Evolutionary conservation across 352 stramenopile genomes (phyloP).

Genomic region (Phytophthora parvispora): DNA sequence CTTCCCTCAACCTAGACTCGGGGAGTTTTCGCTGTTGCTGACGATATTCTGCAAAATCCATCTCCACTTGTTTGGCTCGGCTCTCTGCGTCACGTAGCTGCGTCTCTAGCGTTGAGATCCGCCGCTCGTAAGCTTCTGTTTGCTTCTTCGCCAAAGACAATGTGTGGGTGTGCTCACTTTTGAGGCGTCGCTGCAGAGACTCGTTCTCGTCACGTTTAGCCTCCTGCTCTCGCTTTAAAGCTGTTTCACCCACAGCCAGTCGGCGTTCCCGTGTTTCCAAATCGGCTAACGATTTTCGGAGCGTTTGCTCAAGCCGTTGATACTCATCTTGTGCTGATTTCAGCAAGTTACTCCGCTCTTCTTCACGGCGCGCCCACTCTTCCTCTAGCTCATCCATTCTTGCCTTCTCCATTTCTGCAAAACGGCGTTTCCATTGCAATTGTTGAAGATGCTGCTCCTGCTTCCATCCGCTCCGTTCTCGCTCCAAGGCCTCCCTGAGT

Average conservation of each 20-base stretch:
- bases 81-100: slow-evolving; percentile 60
- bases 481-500: slow-evolving; percentile 44
- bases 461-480: slow-evolving; percentile 51
- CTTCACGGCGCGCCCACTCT: slow-evolving; percentile 81
- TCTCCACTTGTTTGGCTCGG: slow-evolving; percentile 63
- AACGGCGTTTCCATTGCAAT: slow-evolving; percentile 60
- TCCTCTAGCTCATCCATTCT: slow-evolving; percentile 85
- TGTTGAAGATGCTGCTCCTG: slow-evolving; percentile 62
- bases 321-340: slow-evolving; percentile 73
- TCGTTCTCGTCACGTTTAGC: slow-evolving; percentile 70
- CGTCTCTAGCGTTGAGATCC: slow-evolving; percentile 44
- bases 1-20: slow-evolving; percentile 73
- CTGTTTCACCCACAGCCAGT: slow-evolving; percentile 58
- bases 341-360: slow-evolving; percentile 71
- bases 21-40: slow-evolving; percentile 80
- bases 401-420: slow-evolving; percentile 65
- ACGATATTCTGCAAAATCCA: slow-evolving; percentile 77
- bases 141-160: slow-evolving; percentile 69
- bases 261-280: slow-evolving; percentile 72
- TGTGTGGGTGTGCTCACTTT: slow-evolving; percentile 72
- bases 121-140: slow-evolving; percentile 58
- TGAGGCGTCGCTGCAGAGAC: slow-evolving; percentile 55
- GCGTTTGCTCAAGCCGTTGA: slow-evolving; percentile 67
- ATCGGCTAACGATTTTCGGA: slow-evolving; percentile 64
- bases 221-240: slow-evolving; percentile 67